Evolutionary conservation across 768 basidiomycete genomes (phyloP).

Genomic region (Tremella fuciformis): DNA sequence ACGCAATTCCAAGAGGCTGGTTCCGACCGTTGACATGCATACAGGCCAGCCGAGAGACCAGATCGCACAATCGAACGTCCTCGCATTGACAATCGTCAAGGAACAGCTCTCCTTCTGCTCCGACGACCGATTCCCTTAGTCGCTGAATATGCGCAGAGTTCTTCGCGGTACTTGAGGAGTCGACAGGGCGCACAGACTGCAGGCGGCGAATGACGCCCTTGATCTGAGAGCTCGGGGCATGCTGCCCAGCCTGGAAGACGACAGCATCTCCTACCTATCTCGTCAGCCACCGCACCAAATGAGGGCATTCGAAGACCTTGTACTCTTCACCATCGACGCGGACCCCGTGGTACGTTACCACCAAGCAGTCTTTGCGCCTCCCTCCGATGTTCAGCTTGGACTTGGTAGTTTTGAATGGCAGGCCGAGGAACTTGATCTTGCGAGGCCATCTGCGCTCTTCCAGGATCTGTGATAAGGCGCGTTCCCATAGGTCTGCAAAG

Average conservation of each 20-base stretch:
- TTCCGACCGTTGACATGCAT: background rate
- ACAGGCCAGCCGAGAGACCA: background rate
- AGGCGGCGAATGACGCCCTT: background rate
- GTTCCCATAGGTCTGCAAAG: too few species aligned
- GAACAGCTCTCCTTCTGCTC: slow-evolving; percentile 15
- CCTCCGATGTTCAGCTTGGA: too few species aligned
- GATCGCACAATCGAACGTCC: slow-evolving; percentile 5
- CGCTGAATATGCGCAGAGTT: slow-evolving; percentile 17
- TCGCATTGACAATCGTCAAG: slow-evolving; percentile 23
- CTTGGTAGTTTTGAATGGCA: too few species aligned
- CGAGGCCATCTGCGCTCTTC: too few species aligned
- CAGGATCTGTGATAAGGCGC: too few species aligned
- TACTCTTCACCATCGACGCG: too few species aligned
- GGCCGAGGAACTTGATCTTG: too few species aligned
- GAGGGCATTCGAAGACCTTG: too few species aligned
- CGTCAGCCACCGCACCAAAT: background rate
- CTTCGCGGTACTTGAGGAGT: background rate
- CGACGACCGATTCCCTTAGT: slow-evolving; percentile 4
- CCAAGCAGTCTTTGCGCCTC: too few species aligned
- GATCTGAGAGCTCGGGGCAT: background rate
- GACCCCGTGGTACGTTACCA: too few species aligned
- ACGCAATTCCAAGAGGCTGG: background rate
- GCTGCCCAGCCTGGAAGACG: background rate
- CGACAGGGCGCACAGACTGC: background rate
- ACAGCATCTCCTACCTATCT: slow-evolving; percentile 3